Conservation (phyloP, 106 monocot species). For the Apostasia shenzhenica region DNA sequence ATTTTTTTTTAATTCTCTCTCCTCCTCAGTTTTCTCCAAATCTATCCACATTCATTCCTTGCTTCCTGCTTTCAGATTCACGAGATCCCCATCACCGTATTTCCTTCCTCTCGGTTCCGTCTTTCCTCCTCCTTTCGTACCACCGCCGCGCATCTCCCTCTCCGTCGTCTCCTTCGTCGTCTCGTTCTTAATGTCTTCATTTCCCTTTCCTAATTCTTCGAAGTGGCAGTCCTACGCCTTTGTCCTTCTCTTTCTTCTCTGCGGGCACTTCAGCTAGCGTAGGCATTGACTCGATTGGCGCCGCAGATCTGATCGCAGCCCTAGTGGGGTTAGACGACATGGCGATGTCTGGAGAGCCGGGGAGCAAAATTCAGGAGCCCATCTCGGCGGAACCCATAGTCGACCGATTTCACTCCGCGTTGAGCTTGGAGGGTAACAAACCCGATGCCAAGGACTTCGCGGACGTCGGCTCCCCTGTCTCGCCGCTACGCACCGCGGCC, state of each 20-base stretch:
- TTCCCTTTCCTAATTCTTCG: not conserved
- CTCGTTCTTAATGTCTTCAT: not conserved
- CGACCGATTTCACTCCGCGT: conserved; percentile 16
- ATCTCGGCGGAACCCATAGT: not conserved
- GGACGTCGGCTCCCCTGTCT: conserved; percentile 48
- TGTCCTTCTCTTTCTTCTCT: not conserved
- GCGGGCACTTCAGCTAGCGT: not conserved
- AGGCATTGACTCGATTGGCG: not conserved
- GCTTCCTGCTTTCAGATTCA: not conserved
- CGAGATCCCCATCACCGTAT: not conserved
- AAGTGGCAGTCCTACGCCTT: not conserved
- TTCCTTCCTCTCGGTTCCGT: not conserved
- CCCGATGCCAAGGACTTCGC: conserved; percentile 42
- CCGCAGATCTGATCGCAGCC: not conserved
- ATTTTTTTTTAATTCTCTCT: not conserved
- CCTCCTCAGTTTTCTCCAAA: not conserved
- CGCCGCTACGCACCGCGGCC: conserved; percentile 26
- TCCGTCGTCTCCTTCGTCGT: not conserved
- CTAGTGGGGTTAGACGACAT: conserved; percentile 3
- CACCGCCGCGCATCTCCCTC: not conserved
- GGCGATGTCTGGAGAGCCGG: conserved; percentile 7
- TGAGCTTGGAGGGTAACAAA: conserved; percentile 36
- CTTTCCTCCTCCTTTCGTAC: not conserved
- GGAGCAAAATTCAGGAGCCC: not conserved
- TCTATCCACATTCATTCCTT: conserved; percentile 3